These are phyloP conservation scores for Prunus armeniaca DNA, from an alignment of 306 rosid species.

Conservation along the genomic window DNA sequence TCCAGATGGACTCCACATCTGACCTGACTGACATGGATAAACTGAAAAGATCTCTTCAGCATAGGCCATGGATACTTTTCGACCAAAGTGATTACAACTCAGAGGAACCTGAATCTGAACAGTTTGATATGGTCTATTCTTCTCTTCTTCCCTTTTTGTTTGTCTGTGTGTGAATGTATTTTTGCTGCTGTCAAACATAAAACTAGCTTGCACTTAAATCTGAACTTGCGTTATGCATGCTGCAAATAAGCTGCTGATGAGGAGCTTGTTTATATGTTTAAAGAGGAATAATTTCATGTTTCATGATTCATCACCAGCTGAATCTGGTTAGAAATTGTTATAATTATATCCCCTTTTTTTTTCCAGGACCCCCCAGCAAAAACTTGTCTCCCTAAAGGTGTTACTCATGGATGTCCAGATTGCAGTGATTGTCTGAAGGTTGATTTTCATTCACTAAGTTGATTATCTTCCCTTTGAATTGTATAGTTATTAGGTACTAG, in stretches of 20 bases:
- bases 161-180: not conserved
- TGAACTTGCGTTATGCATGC: constrained; percentile 2
- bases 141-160: not conserved
- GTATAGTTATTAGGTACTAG: constrained; percentile 16
- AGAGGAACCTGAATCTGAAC: constrained; percentile 38
- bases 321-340: not conserved
- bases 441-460: constrained; percentile 11
- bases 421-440: constrained; percentile 70
- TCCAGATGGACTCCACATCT: constrained; percentile 16
- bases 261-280: constrained; percentile 13
- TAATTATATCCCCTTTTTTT: not conserved
- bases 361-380: constrained; percentile 45
- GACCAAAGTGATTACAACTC: constrained; percentile 33
- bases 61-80: constrained; percentile 59
- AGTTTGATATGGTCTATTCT: constrained; percentile 40
- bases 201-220: not conserved
- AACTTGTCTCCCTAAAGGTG: constrained; percentile 60
- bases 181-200: not conserved
- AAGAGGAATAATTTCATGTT: constrained; percentile 7
- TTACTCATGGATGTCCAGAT: constrained; percentile 51
- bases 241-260: not conserved
- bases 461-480: constrained; percentile 17
- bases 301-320: not conserved
- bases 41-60: constrained; percentile 21
- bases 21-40: constrained; percentile 28